Conservation (phyloP, 2,329 filamentous ascomycete species). For the Dactylonectria macrodidyma region DNA sequence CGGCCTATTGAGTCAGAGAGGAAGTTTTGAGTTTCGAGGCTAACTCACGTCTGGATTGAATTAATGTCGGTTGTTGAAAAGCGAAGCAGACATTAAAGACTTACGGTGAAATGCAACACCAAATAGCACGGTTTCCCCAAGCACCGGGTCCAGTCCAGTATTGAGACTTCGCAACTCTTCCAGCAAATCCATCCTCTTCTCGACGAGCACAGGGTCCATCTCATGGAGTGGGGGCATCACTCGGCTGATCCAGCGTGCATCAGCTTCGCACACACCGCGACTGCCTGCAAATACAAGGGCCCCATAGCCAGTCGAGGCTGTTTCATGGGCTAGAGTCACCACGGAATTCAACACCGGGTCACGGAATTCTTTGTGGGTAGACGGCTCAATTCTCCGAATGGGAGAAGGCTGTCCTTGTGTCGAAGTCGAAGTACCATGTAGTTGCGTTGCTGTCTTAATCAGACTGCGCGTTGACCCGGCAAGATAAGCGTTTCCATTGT, state of each 20-base stretch:
- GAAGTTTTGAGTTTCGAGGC: background rate
- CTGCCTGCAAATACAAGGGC: conserved; percentile 83
- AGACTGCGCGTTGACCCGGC: conserved; percentile 69
- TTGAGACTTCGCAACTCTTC: conserved; percentile 76
- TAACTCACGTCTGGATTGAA: conserved; percentile 54
- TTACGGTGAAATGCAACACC: conserved; percentile 83
- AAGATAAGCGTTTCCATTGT: conserved; percentile 77
- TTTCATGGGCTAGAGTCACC: conserved; percentile 78
- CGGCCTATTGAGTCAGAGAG: conserved; percentile 62
- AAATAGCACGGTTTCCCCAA: conserved; percentile 74
- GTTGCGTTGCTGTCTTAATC: conserved; percentile 70
- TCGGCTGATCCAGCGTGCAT: conserved; percentile 77
- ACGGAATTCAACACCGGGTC: conserved; percentile 80
- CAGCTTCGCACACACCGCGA: conserved; percentile 75
- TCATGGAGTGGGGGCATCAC: conserved; percentile 70
- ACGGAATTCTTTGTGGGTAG: conserved; percentile 72
- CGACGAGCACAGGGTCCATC: conserved; percentile 63
- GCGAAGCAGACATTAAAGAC: conserved; percentile 7
- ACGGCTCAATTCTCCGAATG: conserved; percentile 66
- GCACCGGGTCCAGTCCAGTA: conserved; percentile 75
- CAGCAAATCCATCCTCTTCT: conserved; percentile 74
- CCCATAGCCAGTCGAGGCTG: conserved; percentile 77
- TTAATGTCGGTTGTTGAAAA: conserved; percentile 24
- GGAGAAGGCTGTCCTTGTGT: conserved; percentile 56
- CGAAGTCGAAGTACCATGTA: conserved; percentile 56